Percentiles rank a stretch among this genome's conserved stretches.
These are phyloP conservation scores for Picea glauca DNA, from an alignment of 75 land plant genomes.

Conservation along the genomic window DNA sequence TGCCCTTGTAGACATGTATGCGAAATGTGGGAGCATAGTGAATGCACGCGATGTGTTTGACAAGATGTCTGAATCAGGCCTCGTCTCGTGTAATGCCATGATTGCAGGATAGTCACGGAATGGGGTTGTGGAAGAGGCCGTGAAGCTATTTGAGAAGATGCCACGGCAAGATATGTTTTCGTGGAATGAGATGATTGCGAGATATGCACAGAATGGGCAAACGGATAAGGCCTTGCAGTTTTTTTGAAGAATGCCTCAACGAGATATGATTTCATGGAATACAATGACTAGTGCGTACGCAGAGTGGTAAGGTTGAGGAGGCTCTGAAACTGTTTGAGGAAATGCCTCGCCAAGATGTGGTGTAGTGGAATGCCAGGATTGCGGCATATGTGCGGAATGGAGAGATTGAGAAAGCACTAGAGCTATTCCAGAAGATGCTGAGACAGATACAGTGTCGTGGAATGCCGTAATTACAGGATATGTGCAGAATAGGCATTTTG, in stretches of 20 bases:
- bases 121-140: neutral
- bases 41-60: neutral
- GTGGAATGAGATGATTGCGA: neutral
- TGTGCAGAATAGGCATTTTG: slow-evolving; percentile 8
- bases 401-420: neutral
- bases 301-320: neutral
- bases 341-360: neutral
- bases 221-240: neutral
- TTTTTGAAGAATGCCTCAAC: neutral
- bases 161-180: neutral
- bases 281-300: neutral
- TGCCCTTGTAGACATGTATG: slow-evolving; percentile 4
- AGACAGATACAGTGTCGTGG: neutral
- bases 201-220: neutral
- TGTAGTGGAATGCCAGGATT: neutral
- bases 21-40: neutral
- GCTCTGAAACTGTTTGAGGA: neutral
- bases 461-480: slow-evolving; percentile 1
- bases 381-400: neutral
- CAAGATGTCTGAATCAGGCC: neutral
- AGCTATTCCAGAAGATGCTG: too few relatives aligned
- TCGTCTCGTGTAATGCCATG: neutral
- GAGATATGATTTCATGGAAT: neutral
- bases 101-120: neutral
- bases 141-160: neutral